phyloP scores from a whole-genome alignment of 176 grass and related monocot genomes.

The Lolium perenne region DNA sequence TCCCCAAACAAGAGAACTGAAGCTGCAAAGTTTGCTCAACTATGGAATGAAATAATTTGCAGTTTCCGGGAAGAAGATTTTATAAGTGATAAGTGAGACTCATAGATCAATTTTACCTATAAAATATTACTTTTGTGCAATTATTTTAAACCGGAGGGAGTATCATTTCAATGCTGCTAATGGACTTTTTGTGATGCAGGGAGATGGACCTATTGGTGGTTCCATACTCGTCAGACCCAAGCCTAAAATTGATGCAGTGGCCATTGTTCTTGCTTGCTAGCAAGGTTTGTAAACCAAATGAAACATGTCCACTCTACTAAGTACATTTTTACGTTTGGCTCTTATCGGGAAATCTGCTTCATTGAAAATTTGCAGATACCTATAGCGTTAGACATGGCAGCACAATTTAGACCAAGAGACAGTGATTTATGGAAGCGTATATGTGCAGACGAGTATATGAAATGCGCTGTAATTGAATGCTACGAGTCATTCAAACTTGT shows the following conservation, averaged over 20 bases:
- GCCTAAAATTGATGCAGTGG: slow-evolving; percentile 95
- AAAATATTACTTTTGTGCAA: too few species aligned
- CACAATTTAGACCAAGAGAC: slow-evolving; percentile 86
- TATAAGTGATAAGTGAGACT: slow-evolving; percentile 88
- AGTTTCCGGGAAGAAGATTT: slow-evolving; percentile 96
- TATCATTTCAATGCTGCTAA: slow-evolving; percentile 17
- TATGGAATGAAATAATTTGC: slow-evolving; percentile 98
- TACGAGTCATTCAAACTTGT: slow-evolving; percentile 98
- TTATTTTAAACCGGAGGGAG: too few species aligned
- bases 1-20: slow-evolving; percentile 98
- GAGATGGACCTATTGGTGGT: slow-evolving; percentile 95
- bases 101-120: slow-evolving; percentile 32
- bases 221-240: slow-evolving; percentile 95
- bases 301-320: slow-evolving; percentile 27
- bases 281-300: slow-evolving; percentile 65
- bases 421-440: slow-evolving; percentile 97
- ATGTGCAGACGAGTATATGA: slow-evolving; percentile 98
- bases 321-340: slow-evolving; percentile 15
- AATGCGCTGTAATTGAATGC: slow-evolving; percentile 94
- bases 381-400: slow-evolving; percentile 95
- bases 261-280: slow-evolving; percentile 96
- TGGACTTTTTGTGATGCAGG: slow-evolving; percentile 52
- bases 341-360: slow-evolving; percentile 21
- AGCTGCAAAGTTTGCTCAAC: slow-evolving; percentile 97
- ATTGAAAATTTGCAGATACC: slow-evolving; percentile 75